Conservation (phyloP, 352 stramenopile species). For the Pythium folliculosum region DNA sequence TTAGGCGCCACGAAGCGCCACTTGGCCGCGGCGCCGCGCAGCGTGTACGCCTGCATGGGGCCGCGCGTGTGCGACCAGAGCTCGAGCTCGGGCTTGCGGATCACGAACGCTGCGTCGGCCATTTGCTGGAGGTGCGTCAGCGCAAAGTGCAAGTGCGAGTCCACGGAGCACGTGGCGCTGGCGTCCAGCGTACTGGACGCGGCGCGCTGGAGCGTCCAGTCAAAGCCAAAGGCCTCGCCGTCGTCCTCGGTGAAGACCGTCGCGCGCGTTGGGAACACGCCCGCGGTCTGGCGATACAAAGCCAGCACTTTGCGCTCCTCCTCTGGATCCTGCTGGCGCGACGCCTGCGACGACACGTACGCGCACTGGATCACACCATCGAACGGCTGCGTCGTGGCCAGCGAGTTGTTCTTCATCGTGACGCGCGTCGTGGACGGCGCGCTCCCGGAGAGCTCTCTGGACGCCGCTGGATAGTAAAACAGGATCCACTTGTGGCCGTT, state of each 20-base stretch:
- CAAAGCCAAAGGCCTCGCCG: conserved; percentile 59
- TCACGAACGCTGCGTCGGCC: conserved; percentile 44
- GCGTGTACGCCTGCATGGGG: conserved; percentile 58
- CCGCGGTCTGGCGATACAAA: conserved; percentile 58
- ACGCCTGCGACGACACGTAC: conserved; percentile 53
- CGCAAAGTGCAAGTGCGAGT: conserved; percentile 58
- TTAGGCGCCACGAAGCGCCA: conserved; percentile 58
- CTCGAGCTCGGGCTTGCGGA: conserved; percentile 48
- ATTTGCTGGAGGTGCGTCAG: conserved; percentile 61
- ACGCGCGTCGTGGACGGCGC: conserved; percentile 8
- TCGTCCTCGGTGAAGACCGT: conserved; percentile 20
- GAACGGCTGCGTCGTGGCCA: conserved; percentile 57
- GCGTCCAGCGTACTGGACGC: neutral
- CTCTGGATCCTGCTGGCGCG: conserved; percentile 20
- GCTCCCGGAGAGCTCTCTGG: neutral
- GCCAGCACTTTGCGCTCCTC: conserved; percentile 41
- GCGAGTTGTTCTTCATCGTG: conserved; percentile 48
- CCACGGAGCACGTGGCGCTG: neutral
- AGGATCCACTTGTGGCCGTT: conserved; percentile 77
- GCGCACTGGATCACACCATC: conserved; percentile 66
- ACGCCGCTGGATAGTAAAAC: conserved; percentile 49
- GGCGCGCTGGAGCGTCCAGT: conserved; percentile 46
- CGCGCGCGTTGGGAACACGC: conserved; percentile 47
- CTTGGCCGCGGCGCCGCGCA: conserved; percentile 26
- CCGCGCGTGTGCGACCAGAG: conserved; percentile 79